A percentile compares a stretch with the other conserved stretches of the same genome.
phyloP scores from a whole-genome alignment of 192 early-diverging fungal species.

The Paraglomus brasilianum region DNA sequence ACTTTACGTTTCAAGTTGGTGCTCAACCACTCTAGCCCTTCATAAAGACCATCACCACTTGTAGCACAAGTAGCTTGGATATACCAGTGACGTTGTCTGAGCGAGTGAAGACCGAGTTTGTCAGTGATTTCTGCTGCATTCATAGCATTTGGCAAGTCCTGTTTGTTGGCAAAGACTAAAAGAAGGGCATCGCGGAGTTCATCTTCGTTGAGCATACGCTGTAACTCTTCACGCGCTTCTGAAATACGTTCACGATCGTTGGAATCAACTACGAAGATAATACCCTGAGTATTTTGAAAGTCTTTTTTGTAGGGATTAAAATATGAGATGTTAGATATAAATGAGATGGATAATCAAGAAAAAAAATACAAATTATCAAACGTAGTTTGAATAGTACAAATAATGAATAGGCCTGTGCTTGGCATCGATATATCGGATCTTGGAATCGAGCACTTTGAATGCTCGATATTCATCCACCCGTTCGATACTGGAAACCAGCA shows the following conservation, averaged over 20 bases:
- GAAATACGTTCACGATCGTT: slow-evolving; percentile 93
- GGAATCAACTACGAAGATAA: slow-evolving; percentile 97
- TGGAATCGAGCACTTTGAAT: background rate
- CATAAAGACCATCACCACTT: slow-evolving; percentile 93
- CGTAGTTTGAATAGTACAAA: too few relatives aligned
- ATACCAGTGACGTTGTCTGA: slow-evolving; percentile 86
- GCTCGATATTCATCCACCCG: background rate
- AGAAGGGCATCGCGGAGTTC: slow-evolving; percentile 89
- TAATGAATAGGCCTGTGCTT: too few relatives aligned
- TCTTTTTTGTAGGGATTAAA: slow-evolving; percentile 40
- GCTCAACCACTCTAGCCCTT: slow-evolving; percentile 95
- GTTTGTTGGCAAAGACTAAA: slow-evolving; percentile 98
- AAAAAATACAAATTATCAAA: background rate
- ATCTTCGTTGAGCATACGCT: slow-evolving; percentile 94
- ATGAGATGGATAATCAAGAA: background rate
- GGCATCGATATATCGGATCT: too few relatives aligned
- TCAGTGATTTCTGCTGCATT: slow-evolving; percentile 91
- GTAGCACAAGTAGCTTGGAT: slow-evolving; percentile 94
- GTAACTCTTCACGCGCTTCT: slow-evolving; percentile 93
- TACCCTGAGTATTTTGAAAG: slow-evolving; percentile 95
- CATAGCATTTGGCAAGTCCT: slow-evolving; percentile 97
- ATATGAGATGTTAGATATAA: too few relatives aligned
- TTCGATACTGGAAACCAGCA: background rate
- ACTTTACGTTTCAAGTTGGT: slow-evolving; percentile 59
- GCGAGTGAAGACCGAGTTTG: slow-evolving; percentile 83